phyloP scores from a whole-genome alignment of 768 basidiomycete species.

The Pilatotrama ljubarskyi region DNA sequence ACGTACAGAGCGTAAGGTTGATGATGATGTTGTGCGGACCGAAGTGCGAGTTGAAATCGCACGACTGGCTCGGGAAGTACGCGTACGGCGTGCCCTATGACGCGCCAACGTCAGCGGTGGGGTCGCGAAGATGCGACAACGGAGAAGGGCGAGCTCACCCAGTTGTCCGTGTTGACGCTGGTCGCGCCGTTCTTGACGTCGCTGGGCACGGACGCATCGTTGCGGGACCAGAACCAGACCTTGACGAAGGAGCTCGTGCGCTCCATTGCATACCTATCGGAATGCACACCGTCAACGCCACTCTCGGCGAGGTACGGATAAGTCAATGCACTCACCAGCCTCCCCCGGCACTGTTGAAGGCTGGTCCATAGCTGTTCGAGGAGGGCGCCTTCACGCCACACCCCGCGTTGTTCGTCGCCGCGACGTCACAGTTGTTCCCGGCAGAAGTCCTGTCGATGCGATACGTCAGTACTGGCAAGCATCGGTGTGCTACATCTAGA shows the following conservation, averaged over 20 bases:
- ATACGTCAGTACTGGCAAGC: background rate
- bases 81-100: constrained; percentile 57
- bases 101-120: background rate
- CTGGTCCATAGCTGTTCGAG: constrained; percentile 52
- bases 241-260: constrained; percentile 57
- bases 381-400: constrained; percentile 49
- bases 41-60: constrained; percentile 55
- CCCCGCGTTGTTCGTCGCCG: constrained; percentile 49
- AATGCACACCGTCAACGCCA: background rate
- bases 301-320: background rate
- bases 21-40: constrained; percentile 62
- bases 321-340: constrained; percentile 43
- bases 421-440: constrained; percentile 45
- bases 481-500: background rate
- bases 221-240: constrained; percentile 72
- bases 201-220: constrained; percentile 39
- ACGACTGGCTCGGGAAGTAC: constrained; percentile 58
- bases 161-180: constrained; percentile 48
- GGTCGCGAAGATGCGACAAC: background rate
- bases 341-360: constrained; percentile 59
- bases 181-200: constrained; percentile 44
- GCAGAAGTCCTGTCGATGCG: constrained; percentile 9
- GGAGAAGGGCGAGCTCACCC: constrained; percentile 40
- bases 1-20: constrained; percentile 61
- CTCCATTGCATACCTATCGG: constrained; percentile 51